Evolutionary conservation across 1,284 basidiomycete species (phyloP), one percentile per base, ranked within the genome.

Genomic region (Ganoderma sinense): DNA sequence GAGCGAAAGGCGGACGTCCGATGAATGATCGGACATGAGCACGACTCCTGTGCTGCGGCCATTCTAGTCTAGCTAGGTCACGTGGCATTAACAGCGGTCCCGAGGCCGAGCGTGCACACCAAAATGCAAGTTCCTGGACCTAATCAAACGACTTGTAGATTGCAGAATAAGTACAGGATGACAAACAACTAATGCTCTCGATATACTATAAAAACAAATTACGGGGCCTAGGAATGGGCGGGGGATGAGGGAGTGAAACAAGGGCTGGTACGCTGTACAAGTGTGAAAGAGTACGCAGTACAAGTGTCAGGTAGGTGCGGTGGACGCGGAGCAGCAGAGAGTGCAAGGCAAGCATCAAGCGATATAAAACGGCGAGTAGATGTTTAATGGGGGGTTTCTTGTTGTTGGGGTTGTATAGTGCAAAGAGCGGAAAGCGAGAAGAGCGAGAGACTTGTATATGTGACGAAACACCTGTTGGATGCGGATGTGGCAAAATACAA

Each of bases 401-500:
- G 23, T 53, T 55, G 71, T 69, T 58, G 60, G 69, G 68, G 67
- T 73, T 70, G 67, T 65, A 66, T 74, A 65, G 67, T 65, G 73
- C 70, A 69, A 48, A 66, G 69, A 67, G 72, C 74, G 69, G 75
- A 79, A 75, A 78, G 77, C 76, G 74, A 75, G 74, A 78, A 76
- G 74, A 85, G 84, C 80, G 81, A 85, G 48, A 51, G 48, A 26
- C 70, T 68, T 71, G 70, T 71, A 71, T 71, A 71, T 71, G 82
- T 74, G 80, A 78, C 78, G 83, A 69, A 70, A 74, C 71, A 74
- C 73, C 73, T 74, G 71, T 69, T 84, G 70, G 62, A 75, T 90
- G 88, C 86, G 84, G 77, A 83, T 84, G 84, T 86, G 36, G 86
- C 87, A 88, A 86, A 89, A 89, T 91, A 91, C 90, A 91, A 87